Evolutionary conservation across 2,329 filamentous ascomycete species (phyloP), one percentile per base, ranked within the genome.

Genomic region (Dendryphion nanum): DNA sequence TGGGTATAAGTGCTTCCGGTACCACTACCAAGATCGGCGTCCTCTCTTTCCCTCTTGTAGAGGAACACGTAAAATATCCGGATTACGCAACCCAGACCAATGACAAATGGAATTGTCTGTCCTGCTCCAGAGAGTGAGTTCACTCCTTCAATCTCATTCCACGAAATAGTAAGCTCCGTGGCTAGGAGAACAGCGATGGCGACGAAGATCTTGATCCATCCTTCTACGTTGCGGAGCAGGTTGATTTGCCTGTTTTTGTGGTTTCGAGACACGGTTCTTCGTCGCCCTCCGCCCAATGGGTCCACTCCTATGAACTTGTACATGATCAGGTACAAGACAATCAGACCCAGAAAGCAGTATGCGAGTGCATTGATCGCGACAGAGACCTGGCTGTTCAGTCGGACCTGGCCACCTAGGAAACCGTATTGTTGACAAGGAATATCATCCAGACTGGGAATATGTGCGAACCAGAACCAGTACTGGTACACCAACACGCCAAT

Each of bases 391-490:
- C 42, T 45, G 31, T 53, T 50, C 15, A 55, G 37, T 28, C 40
- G 41, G 13, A 51, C 33, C 23, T 49, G 35, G 15, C 23, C 39
- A 28, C 53, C 40, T 12, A 55, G 31, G 34, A 55, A 55, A 12
- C 47, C 51, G 21, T 53, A 55, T 36, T 55, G 41, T 31, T 49
- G 37, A 26, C 51, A 55, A 13, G 30, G 33, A n/a, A 30, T 23
- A 4, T 31, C 19, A 26, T 47, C 38, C 18, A 51, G 38, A 28
- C 24, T 37, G 6, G 45, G 43, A 8, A 51, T 48, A n/a, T 44
- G 41, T 19, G 39, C 24, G 26, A 50, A 47, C 47, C 47, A 53
- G 35, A 53, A 53, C 51, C 51, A 52, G 30, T 46, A 45, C 28
- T 50, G 45, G 19, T 44, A 54, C 2, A 43, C 19, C 13, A 50